A percentile compares a stretch with the other conserved stretches of the same genome.
phyloP scores from a whole-genome alignment of 148 eudicot genomes.

The Heliamphora exappendiculata region DNA sequence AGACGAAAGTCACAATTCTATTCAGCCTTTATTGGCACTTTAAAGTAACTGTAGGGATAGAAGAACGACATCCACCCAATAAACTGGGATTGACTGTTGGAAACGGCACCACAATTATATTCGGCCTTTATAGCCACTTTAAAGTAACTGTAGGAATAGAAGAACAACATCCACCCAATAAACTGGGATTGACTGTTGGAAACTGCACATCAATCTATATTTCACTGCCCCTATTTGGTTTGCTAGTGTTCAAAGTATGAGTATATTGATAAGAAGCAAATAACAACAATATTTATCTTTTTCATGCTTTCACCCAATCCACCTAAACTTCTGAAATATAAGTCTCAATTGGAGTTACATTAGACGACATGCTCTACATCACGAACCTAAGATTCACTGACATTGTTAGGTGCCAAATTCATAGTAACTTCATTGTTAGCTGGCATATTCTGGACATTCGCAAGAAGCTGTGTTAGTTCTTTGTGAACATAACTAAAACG shows the following conservation, averaged over 20 bases:
- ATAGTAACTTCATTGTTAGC: slow-evolving; percentile 20
- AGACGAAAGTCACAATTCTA: neutral
- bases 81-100: neutral
- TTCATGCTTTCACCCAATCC: neutral
- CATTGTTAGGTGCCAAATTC: slow-evolving; percentile 23
- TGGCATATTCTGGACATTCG: slow-evolving; percentile 39
- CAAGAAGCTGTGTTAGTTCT: slow-evolving; percentile 43
- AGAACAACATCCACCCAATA: neutral
- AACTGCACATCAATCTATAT: neutral
- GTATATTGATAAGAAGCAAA: neutral
- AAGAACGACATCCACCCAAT: neutral
- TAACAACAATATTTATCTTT: slow-evolving; percentile 7
- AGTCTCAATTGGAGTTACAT: slow-evolving; percentile 3
- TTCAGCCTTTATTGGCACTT: neutral
- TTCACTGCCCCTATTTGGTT: neutral
- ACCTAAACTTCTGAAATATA: slow-evolving; percentile 4
- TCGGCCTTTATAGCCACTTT: neutral
- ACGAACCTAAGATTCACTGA: slow-evolving; percentile 19
- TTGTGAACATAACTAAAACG: slow-evolving; percentile 36
- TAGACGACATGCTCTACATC: neutral
- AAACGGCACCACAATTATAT: neutral
- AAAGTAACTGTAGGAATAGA: neutral
- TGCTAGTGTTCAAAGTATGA: neutral
- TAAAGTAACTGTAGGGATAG: neutral
- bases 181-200: neutral